Base-by-base conservation (phyloP, 2,329 filamentous ascomycete genomes). In the Boeremia exigua region DNA sequence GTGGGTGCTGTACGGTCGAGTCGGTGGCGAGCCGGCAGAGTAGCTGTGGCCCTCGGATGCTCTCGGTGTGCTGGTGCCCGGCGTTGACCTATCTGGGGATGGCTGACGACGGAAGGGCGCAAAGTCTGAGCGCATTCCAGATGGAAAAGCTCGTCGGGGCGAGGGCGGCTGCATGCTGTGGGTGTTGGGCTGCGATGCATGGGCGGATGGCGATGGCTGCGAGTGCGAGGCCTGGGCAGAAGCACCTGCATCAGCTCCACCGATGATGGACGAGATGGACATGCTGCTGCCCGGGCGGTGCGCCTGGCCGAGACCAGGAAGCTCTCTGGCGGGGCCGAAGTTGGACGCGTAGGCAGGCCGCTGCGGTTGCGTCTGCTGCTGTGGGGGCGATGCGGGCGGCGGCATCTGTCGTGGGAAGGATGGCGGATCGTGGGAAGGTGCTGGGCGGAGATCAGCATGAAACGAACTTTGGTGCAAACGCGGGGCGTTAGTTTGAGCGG, bases 201-300 rank as follows among this genome's bases (percentile, higher is more conserved):
- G 69, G 27, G 68, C 65, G 45, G 72, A 62, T 51, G 81, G 81
- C 57, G 79, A 79, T 62, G 81, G 79, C 57, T 83, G 79, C 45
- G 80, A 75, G 55, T 84, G 79, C 48, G 69, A 75, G 56, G 65
- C 59, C 56, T 70, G 70, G 39, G 58, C 48, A 73, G 74, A 47
- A 75, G 72, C 60, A 70, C 74, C 66, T 72, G 75, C 68, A 79
- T 79, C 73, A 81, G 80, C 71, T 75, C 74, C 80, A 56, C 87
- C 88, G 56, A 90, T 82, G 75, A 91, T 84, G 39, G 87, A 87
- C n/a, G 86, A 88, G 73, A 90, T 90, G 42, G 88, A 89, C 87
- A 90, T 90, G 75, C 85, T 87, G 67, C 84, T 84, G 48, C 82
- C 83, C 11, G 84, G 82, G 56, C 86, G 81, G 70, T 84, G 79